A percentile compares a stretch with the other conserved stretches of the same genome.
These are phyloP conservation scores for Elaphomyces granulatus DNA, from an alignment of 495 filamentous ascomycete species.

Conservation along the genomic window DNA sequence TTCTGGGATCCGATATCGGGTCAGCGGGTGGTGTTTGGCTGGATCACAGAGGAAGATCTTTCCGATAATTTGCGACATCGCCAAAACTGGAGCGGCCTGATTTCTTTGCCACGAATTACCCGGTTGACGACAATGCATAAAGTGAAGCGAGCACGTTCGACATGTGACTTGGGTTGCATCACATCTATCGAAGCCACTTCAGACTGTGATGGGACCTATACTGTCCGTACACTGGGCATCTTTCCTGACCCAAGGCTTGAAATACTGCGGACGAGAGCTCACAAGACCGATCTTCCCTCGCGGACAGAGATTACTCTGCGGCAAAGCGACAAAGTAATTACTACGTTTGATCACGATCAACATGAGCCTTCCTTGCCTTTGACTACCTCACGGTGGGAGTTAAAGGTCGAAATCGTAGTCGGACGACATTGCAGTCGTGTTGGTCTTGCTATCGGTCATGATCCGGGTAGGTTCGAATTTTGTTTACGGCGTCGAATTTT, in stretches of 20 bases:
- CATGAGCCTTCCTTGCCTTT: constrained; percentile 8
- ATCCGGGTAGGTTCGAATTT: too few relatives aligned
- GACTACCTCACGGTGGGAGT: constrained; percentile 19
- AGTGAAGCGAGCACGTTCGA: constrained; percentile 19
- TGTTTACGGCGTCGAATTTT: too few relatives aligned
- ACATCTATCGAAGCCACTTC: constrained; percentile 18
- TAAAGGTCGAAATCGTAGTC: constrained; percentile 18
- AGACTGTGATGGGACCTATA: constrained; percentile 10
- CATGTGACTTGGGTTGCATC: constrained; percentile 14
- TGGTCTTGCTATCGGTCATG: constrained; percentile 20
- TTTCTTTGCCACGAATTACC: constrained; percentile 22
- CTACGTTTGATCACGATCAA: too few relatives aligned
- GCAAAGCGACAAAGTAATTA: too few relatives aligned
- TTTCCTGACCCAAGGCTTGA: constrained; percentile 16
- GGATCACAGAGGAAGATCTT: constrained; percentile 28
- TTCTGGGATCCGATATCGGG: constrained; percentile 23
- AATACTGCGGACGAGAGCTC: constrained; percentile 14
- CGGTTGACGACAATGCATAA: constrained; percentile 14
- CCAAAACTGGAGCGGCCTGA: constrained; percentile 28
- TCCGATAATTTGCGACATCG: constrained; percentile 20
- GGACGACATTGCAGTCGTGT: constrained; percentile 14
- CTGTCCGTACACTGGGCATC: constrained; percentile 23
- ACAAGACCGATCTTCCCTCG: too few relatives aligned
- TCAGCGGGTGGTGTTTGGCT: constrained; percentile 20
- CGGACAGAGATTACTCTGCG: constrained; percentile 3